phyloP scores from a whole-genome alignment of 2,329 filamentous ascomycete species.

The Fusarium sp. region DNA sequence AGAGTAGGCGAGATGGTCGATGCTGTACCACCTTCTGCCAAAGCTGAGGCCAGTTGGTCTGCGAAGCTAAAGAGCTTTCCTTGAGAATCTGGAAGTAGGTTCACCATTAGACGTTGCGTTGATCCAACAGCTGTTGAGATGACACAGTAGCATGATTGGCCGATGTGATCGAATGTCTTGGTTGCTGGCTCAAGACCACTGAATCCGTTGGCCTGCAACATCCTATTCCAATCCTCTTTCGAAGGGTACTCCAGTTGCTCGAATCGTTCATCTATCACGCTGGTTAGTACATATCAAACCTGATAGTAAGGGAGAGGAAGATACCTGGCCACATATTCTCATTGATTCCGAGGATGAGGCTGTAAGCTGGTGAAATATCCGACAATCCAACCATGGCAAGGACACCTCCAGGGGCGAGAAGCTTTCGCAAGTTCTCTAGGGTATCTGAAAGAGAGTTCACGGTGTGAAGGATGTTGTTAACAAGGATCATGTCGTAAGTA shows the following conservation, averaged over 20 bases:
- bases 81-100: background rate
- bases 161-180: constrained; percentile 19
- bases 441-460: background rate
- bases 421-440: background rate
- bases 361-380: constrained; percentile 24
- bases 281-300: rapidly evolving
- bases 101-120: background rate
- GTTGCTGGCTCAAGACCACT: constrained; percentile 27
- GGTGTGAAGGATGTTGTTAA: constrained; percentile 18
- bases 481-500: background rate
- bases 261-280: background rate
- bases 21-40: background rate
- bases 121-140: background rate
- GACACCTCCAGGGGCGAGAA: constrained; percentile 9
- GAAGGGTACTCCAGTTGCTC: constrained; percentile 10
- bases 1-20: background rate
- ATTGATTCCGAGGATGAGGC: constrained; percentile 20
- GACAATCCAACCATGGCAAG: constrained; percentile 10
- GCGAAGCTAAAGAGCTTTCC: constrained; percentile 3
- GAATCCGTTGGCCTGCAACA: constrained; percentile 5
- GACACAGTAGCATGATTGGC: constrained; percentile 15
- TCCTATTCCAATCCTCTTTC: background rate
- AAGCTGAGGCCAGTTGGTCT: background rate
- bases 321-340: constrained; percentile 30
- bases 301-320: rapidly evolving